Conservation (phyloP, 2,329 filamentous ascomycete genomes). For the Raffaelea albimanens region DNA sequence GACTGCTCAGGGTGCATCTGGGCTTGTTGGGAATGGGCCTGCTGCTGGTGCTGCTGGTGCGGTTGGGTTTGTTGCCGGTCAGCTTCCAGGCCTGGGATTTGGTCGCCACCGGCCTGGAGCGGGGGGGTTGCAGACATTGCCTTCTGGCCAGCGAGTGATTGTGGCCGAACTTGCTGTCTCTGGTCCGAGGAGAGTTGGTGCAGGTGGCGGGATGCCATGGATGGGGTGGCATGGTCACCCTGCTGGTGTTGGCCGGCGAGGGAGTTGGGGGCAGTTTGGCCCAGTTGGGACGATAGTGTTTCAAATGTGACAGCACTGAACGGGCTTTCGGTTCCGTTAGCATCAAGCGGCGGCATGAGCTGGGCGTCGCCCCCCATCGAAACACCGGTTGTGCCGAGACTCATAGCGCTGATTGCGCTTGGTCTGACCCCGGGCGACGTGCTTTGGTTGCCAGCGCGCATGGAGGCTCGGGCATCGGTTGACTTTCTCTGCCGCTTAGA, state of each 20-base stretch:
- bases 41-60: conserved; percentile 5
- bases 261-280: conserved; percentile 11
- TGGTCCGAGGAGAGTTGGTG: conserved; percentile 4
- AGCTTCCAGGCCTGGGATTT: conserved; percentile 2
- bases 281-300: conserved; percentile 9
- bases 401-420: not conserved
- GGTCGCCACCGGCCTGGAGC: conserved; percentile 5
- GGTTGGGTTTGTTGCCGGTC: conserved; percentile 1
- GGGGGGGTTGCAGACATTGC: conserved; percentile 6
- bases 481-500: conserved; percentile 29
- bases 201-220: conserved; percentile 7
- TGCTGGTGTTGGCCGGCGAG: conserved; percentile 11
- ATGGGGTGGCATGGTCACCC: conserved; percentile 8
- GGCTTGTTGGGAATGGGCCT: not conserved
- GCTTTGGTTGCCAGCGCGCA: conserved; percentile 10
- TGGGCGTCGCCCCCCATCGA: conserved; percentile 4
- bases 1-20: conserved; percentile 8
- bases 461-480: conserved; percentile 17
- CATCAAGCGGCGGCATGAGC: conserved; percentile 8
- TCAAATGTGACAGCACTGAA: conserved; percentile 9
- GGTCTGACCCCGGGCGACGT: conserved; percentile 4
- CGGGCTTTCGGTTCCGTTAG: not conserved
- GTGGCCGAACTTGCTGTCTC: conserved; percentile 5
- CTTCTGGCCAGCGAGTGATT: conserved; percentile 9
- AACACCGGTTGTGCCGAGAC: not conserved